These are phyloP conservation scores for Russula sp. DNA, from an alignment of 768 basidiomycete species.

Conservation along the genomic window DNA sequence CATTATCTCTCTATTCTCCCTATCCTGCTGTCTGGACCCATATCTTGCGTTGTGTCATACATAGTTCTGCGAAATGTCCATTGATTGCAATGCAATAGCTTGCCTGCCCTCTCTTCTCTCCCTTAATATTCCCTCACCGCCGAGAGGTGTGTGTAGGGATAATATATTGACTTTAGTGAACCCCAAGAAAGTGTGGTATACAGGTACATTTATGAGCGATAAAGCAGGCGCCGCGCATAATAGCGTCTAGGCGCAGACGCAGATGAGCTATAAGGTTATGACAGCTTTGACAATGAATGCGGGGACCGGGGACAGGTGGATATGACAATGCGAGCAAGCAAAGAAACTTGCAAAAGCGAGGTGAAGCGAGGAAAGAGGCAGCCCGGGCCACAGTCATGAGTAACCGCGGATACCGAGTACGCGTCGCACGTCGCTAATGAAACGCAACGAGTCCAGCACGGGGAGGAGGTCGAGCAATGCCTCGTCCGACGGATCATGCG, in stretches of 20 bases:
- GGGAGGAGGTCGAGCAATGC: slow-evolving; percentile 93
- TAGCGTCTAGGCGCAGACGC: slow-evolving; percentile 17
- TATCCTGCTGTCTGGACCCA: slow-evolving; percentile 7
- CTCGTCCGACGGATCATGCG: slow-evolving; percentile 93
- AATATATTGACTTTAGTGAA: slow-evolving; percentile 14
- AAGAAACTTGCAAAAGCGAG: neutral
- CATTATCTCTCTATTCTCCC: slow-evolving; percentile 16
- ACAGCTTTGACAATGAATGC: slow-evolving; percentile 13
- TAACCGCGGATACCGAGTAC: slow-evolving; percentile 73
- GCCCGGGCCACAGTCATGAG: slow-evolving; percentile 30
- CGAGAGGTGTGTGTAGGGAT: slow-evolving; percentile 1
- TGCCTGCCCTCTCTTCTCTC: neutral
- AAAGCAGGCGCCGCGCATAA: slow-evolving; percentile 18
- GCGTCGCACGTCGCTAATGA: slow-evolving; percentile 91
- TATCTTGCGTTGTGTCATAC: slow-evolving; percentile 14
- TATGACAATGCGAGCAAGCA: slow-evolving; percentile 7
- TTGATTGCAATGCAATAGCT: slow-evolving; percentile 13
- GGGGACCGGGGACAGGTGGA: neutral
- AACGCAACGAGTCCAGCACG: slow-evolving; percentile 90
- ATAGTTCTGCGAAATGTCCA: slow-evolving; percentile 9
- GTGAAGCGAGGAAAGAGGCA: neutral
- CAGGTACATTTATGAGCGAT: slow-evolving; percentile 22
- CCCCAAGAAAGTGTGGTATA: slow-evolving; percentile 20
- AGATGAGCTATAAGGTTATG: slow-evolving; percentile 21
- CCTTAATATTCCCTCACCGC: neutral